These are phyloP conservation scores for Zygoascus tannicola DNA, from an alignment of 805 yeast genomes.

Conservation along the genomic window DNA sequence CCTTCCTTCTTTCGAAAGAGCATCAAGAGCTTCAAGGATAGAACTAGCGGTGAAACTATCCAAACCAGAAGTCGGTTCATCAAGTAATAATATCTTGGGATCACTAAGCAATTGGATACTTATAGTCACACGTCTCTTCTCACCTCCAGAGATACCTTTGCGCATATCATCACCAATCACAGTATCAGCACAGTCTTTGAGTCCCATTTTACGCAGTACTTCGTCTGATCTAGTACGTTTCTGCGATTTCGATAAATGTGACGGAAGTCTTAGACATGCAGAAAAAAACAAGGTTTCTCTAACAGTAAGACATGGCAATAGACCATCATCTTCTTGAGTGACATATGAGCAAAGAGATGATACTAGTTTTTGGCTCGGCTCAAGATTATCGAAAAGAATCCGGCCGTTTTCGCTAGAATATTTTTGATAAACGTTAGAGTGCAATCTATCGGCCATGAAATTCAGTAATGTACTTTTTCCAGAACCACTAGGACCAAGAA, in stretches of 20 bases:
- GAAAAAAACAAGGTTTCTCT: slow-evolving; percentile 66
- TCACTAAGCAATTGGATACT: slow-evolving; percentile 67
- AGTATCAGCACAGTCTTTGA: slow-evolving; percentile 68
- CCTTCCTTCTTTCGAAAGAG: slow-evolving; percentile 46
- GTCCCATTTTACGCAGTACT: slow-evolving; percentile 58
- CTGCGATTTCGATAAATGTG: slow-evolving; percentile 30
- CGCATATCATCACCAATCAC: slow-evolving; percentile 51
- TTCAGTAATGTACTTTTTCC: slow-evolving; percentile 67
- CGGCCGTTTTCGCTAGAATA: slow-evolving; percentile 32
- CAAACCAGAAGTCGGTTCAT: slow-evolving; percentile 85
- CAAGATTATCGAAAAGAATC: slow-evolving; percentile 36
- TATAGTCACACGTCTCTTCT: slow-evolving; percentile 73
- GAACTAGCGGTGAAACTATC: slow-evolving; percentile 72
- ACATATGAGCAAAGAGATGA: slow-evolving; percentile 59
- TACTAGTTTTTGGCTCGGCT: slow-evolving; percentile 30
- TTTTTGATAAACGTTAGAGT: slow-evolving; percentile 28
- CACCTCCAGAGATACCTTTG: slow-evolving; percentile 70
- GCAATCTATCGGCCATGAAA: slow-evolving; percentile 50
- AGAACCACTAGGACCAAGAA: slow-evolving; percentile 76
- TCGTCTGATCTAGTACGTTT: slow-evolving; percentile 42
- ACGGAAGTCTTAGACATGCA: slow-evolving; percentile 56
- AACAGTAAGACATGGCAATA: slow-evolving; percentile 65
- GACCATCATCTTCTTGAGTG: slow-evolving; percentile 68
- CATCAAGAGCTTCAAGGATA: slow-evolving; percentile 50
- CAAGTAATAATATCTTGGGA: slow-evolving; percentile 63